A percentile compares a stretch with the other conserved stretches of the same genome.
Conservation (phyloP, 805 yeast genomes). For the Candida silvicultrix region DNA sequence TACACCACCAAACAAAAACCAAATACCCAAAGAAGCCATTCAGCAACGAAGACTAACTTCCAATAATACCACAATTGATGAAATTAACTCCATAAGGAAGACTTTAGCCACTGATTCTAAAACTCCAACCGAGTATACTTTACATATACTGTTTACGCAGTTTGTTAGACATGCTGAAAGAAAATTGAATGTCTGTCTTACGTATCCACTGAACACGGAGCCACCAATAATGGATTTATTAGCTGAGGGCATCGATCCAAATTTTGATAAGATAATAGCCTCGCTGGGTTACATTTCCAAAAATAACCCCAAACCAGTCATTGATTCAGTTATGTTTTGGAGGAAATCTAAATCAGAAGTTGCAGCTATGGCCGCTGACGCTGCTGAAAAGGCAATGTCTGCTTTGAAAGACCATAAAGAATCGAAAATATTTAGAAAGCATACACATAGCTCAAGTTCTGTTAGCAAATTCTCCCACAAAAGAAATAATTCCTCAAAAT, state of each 20-base stretch:
- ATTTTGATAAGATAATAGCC: slow-evolving; percentile 78
- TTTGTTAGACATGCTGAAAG: slow-evolving; percentile 92
- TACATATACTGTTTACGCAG: slow-evolving; percentile 91
- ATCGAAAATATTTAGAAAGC: slow-evolving; percentile 17
- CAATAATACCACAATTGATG: slow-evolving; percentile 15
- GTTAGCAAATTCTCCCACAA: slow-evolving; percentile 35
- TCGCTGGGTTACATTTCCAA: slow-evolving; percentile 89
- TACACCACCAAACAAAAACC: not conserved
- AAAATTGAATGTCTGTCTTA: slow-evolving; percentile 67
- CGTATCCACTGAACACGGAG: slow-evolving; percentile 59
- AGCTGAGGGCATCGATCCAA: slow-evolving; percentile 80
- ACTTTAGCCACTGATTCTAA: slow-evolving; percentile 48
- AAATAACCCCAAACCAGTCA: slow-evolving; percentile 88
- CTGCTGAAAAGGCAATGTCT: slow-evolving; percentile 35
- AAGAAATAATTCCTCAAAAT: slow-evolving; percentile 44
- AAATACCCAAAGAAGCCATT: not conserved
- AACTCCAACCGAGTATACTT: slow-evolving; percentile 82
- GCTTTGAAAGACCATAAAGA: slow-evolving; percentile 27
- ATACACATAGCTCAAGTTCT: slow-evolving; percentile 24
- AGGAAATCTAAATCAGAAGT: slow-evolving; percentile 88
- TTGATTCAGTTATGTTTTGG: slow-evolving; percentile 98
- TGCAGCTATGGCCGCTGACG: slow-evolving; percentile 56
- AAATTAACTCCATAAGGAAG: slow-evolving; percentile 25
- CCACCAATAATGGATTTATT: slow-evolving; percentile 75
- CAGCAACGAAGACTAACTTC: slow-evolving; percentile 9